phyloP scores from a whole-genome alignment of 495 filamentous ascomycete genomes.

The Penicillium lividum region DNA sequence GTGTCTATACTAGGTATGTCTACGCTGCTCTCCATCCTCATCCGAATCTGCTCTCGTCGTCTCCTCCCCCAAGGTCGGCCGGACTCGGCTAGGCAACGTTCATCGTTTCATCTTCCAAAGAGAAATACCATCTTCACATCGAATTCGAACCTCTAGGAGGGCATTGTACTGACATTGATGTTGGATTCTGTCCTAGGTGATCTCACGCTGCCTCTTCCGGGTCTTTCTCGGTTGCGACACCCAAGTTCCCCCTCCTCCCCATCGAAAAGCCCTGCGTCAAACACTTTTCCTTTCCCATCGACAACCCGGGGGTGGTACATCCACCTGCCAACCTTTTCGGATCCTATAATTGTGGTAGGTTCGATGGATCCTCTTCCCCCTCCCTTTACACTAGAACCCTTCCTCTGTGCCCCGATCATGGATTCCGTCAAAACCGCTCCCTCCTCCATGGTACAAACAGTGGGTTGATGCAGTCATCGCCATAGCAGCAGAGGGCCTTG shows the following conservation, averaged over 20 bases:
- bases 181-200: constrained; percentile 26
- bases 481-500: constrained; percentile 36
- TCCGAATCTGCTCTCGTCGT: constrained; percentile 40
- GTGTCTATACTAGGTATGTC: constrained; percentile 40
- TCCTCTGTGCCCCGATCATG: constrained; percentile 26
- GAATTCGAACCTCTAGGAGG: constrained; percentile 16
- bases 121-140: constrained; percentile 20
- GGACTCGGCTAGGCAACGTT: constrained; percentile 33
- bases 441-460: constrained; percentile 33
- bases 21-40: constrained; percentile 40
- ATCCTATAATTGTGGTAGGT: constrained; percentile 45
- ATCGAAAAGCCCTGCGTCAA: constrained; percentile 40
- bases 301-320: constrained; percentile 42
- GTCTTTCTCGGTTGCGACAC: constrained; percentile 47
- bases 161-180: constrained; percentile 34
- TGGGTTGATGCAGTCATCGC: constrained; percentile 43
- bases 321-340: constrained; percentile 31
- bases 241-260: constrained; percentile 36
- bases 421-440: constrained; percentile 29
- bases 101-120: constrained; percentile 28
- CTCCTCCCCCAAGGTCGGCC: constrained; percentile 34
- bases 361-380: constrained; percentile 39
- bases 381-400: constrained; percentile 26
- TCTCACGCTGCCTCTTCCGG: constrained; percentile 33
- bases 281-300: constrained; percentile 26